Conservation (phyloP, 2,329 filamentous ascomycete genomes). For the Lasiodiplodia gonubiensis region DNA sequence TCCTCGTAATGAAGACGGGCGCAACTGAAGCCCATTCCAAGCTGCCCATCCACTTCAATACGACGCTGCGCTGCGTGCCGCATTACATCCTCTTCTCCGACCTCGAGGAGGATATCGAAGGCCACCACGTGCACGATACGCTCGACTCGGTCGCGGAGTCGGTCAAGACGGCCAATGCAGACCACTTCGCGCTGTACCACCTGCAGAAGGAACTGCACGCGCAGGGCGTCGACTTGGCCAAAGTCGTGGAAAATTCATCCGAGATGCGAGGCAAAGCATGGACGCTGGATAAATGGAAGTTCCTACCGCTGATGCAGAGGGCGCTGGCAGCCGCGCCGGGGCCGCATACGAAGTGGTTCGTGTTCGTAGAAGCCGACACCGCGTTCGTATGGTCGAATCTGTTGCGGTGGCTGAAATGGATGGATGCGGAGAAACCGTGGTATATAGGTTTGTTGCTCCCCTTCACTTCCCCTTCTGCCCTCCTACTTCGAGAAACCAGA, state of each 20-base stretch:
- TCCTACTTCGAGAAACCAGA: no score
- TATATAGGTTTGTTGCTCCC: slow-evolving; percentile 48
- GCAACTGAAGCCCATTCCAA: slow-evolving; percentile 64
- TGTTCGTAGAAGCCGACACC: slow-evolving; percentile 66
- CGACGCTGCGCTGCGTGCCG: slow-evolving; percentile 43
- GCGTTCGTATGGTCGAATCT: slow-evolving; percentile 62
- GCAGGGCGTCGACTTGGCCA: slow-evolving; percentile 47
- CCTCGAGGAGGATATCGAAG: slow-evolving; percentile 49
- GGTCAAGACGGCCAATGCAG: slow-evolving; percentile 49
- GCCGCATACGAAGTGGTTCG: slow-evolving; percentile 61
- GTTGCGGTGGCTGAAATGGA: slow-evolving; percentile 58
- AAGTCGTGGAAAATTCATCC: slow-evolving; percentile 39
- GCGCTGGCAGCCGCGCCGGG: slow-evolving; percentile 46
- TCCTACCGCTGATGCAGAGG: slow-evolving; percentile 44
- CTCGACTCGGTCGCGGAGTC: slow-evolving; percentile 50
- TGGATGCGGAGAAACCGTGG: slow-evolving; percentile 54
- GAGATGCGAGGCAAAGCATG: slow-evolving; percentile 42
- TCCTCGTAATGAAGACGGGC: slow-evolving; percentile 65
- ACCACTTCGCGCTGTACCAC: slow-evolving; percentile 59
- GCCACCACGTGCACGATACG: slow-evolving; percentile 55
- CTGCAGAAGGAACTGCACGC: slow-evolving; percentile 50
- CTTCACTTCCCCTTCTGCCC: no score
- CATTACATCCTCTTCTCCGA: slow-evolving; percentile 48
- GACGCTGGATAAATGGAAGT: slow-evolving; percentile 48
- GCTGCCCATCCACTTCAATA: slow-evolving; percentile 53